Evolutionary conservation across 2,329 filamentous ascomycete genomes (phyloP), one percentile per base, ranked within the genome.

Genomic region (Epichloe bromicola): DNA sequence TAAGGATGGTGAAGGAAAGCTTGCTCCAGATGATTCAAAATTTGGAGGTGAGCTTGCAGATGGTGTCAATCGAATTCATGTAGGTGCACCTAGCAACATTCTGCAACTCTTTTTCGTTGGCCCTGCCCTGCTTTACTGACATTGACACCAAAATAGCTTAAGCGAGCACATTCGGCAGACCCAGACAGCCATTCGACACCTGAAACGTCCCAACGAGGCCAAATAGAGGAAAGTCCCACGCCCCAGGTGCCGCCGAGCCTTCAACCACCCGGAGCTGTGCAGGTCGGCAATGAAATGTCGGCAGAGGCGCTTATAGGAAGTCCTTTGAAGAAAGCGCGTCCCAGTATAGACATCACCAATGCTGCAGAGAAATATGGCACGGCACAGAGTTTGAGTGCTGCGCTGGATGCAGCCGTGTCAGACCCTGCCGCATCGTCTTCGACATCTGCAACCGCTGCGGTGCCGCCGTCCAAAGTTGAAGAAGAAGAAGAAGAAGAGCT

Each of bases 21-120:
- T 86, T 37, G 81, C 74, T 6, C 79, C 83, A 2, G 86, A 91
- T 56, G 87, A 91, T 62, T 80, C 79, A 49, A 77, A 80, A 58
- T 81, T 81, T 58, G 79, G 84, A 50, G 83, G 83, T 47, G 86
- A 91, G 65, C 73, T 93, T 50, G 83, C 85, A 41, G 87, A 90
- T 55, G 86, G 86, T 46, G 85, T 93, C 48, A 80, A 87, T 60
- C 83, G 88, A 58, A 91, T 93, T 66, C 85, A 83, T 68, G 87
- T 88, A 74, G 62, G 79, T 66, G 42, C 15, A 33, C 20, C 39
- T 5, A 12, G 7, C 36, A 20, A 36, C 17, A 20, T 33, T 10
- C 5, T 6, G 15, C 20, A n/a, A 14, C 10, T 34, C 11, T 40
- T 40, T 20, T 3, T 12, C 19, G 4, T 36, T 41, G 19, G 3